Conservation (phyloP, 331 rosid genomes). For the Spiraea crenata region DNA sequence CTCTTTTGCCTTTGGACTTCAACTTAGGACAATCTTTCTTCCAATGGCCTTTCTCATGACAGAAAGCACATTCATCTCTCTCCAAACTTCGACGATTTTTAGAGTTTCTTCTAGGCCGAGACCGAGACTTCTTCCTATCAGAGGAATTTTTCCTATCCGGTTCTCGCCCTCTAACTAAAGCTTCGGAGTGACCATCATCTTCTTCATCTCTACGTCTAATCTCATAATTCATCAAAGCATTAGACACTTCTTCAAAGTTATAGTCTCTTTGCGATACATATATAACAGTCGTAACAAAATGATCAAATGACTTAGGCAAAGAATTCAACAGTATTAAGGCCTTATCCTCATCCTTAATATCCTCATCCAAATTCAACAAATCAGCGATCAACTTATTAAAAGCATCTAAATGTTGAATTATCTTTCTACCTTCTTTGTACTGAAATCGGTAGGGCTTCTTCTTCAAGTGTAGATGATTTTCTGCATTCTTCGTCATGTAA, state of each 20-base stretch:
- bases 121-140: too few relatives aligned
- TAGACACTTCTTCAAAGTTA: too few relatives aligned
- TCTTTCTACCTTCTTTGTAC: neutral
- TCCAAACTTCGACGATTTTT: too few relatives aligned
- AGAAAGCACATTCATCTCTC: too few relatives aligned
- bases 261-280: too few relatives aligned
- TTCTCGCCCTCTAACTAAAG: neutral
- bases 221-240: neutral
- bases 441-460: neutral
- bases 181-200: neutral
- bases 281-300: neutral
- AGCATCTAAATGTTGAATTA: neutral
- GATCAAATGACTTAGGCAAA: neutral
- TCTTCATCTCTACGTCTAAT: neutral
- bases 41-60: neutral
- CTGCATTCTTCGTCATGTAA: neutral
- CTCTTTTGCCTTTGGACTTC: too few relatives aligned
- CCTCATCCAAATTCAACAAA: neutral
- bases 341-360: conserved; percentile 6
- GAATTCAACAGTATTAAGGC: conserved; percentile 6
- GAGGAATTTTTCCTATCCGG: neutral
- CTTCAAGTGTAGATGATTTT: neutral
- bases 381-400: neutral
- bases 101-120: too few relatives aligned
- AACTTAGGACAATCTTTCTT: neutral